These are phyloP conservation scores for Hyphopichia homilentoma DNA, from an alignment of 805 yeast genomes.

Conservation along the genomic window DNA sequence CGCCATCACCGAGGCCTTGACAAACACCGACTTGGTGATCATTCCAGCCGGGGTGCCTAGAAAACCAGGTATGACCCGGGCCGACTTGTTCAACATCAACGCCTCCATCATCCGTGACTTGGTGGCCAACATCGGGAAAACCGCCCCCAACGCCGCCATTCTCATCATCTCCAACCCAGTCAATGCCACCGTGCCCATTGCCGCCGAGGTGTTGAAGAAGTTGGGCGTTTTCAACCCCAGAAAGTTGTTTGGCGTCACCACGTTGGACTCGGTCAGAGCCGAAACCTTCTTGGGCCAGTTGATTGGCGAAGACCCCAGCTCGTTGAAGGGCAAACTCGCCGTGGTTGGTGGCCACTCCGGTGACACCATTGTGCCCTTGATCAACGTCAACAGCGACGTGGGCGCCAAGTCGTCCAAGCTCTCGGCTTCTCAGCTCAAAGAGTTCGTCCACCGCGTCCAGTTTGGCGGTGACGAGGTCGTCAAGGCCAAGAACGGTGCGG, in stretches of 20 bases:
- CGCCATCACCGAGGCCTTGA: slow-evolving; percentile 35
- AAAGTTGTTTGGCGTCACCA: slow-evolving; percentile 45
- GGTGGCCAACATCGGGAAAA: slow-evolving; percentile 35
- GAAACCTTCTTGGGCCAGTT: slow-evolving; percentile 42
- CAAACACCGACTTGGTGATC: slow-evolving; percentile 36
- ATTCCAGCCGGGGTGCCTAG: slow-evolving; percentile 49
- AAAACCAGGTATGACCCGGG: slow-evolving; percentile 48
- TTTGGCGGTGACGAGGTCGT: slow-evolving; percentile 95
- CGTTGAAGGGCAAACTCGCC: slow-evolving; percentile 37
- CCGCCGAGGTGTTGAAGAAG: slow-evolving; percentile 46
- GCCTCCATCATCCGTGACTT: slow-evolving; percentile 43
- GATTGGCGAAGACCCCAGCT: slow-evolving; percentile 25
- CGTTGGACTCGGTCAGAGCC: slow-evolving; percentile 44
- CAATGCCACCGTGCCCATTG: slow-evolving; percentile 45
- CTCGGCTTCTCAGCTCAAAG: slow-evolving; percentile 15
- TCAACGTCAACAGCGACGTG: slow-evolving; percentile 13
- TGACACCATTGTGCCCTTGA: slow-evolving; percentile 43
- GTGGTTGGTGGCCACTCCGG: slow-evolving; percentile 48
- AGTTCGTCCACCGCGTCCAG: slow-evolving; percentile 41
- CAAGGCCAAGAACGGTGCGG: slow-evolving; percentile 89
- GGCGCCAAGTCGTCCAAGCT: slow-evolving; percentile 9
- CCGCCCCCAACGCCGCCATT: slow-evolving; percentile 41
- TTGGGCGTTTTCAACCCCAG: slow-evolving; percentile 44
- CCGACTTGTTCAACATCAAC: slow-evolving; percentile 44
- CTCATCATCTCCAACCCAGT: slow-evolving; percentile 46